Evolutionary conservation across 2,329 filamentous ascomycete genomes (phyloP), one percentile per base, ranked within the genome.

Genomic region (Cercospora janseana): DNA sequence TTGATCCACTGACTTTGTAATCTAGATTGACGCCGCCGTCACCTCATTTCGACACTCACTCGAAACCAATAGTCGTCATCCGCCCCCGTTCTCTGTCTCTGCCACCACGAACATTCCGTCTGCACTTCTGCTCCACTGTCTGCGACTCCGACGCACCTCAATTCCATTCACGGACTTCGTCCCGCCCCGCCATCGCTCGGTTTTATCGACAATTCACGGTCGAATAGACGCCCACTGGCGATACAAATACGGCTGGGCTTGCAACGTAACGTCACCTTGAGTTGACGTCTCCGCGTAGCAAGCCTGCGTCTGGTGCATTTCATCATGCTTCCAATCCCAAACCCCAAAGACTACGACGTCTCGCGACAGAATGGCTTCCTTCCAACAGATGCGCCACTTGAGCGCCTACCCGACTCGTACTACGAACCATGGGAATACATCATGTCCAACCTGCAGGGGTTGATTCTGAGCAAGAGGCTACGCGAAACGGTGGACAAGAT

Each of bases 391-490:
- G 73, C 87, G 27, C 93, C 93, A 32, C 76, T 97, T 56, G 83
- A 88, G 55, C 75, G 81, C 48, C 82, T 98, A 10, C 87, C 90
- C 7, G 87, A 96, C 65, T 81, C 86, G 2, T 97, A 96, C 75
- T 98, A 97, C 72, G 85, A 87, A 69, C 88, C 89, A 66, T 98
- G 93, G 93, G 93, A 98, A 72, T 81, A 86, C 37, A 79, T 96
- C 42, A 81, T 86, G 26, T 80, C 84, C 60, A 96, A 95, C 65
- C 78, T 98, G 23, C 93, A 96, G 72, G 83, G 85, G 9, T 76
- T 97, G 52, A 83, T 97, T 44, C 79, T 96, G 49, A 94, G 85
- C 70, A 88, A 86, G 68, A 84, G 91, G 54, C 76, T 98, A 56
- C 85, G 89, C 37, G 80, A 83, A 43, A 82, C 91, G 53, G 80